phyloP scores from a whole-genome alignment of 331 rosid species.

The Stylosanthes scabra region DNA sequence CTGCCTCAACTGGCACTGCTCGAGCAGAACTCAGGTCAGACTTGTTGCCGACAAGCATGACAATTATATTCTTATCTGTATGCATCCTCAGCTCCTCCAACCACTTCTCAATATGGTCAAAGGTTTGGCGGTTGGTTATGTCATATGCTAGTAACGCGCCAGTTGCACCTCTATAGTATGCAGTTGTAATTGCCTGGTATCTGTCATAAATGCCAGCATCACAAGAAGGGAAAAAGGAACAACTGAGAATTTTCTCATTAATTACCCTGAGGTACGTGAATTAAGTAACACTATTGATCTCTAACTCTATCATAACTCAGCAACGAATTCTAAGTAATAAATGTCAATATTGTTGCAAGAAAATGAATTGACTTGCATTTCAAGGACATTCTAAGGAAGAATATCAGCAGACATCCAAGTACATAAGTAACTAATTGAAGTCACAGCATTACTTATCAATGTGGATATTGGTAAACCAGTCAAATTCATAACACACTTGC shows the following conservation, averaged over 20 bases:
- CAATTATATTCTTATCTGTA: constrained; percentile 74
- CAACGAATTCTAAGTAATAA: neutral
- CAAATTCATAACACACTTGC: neutral
- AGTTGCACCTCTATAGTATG: constrained; percentile 94
- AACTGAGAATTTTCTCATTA: neutral
- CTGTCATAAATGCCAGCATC: constrained; percentile 51
- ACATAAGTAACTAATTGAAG: constrained; percentile 16
- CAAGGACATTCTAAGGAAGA: neutral
- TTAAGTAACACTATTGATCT: neutral
- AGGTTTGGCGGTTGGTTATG: constrained; percentile 74
- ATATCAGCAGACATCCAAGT: constrained; percentile 2
- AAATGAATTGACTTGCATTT: constrained; percentile 24
- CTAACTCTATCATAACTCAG: neutral
- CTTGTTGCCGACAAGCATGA: constrained; percentile 96
- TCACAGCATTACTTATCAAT: neutral
- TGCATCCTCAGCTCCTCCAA: constrained; percentile 83
- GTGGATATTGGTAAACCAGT: neutral
- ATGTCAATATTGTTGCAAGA: constrained; percentile 23
- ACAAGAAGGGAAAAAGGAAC: neutral
- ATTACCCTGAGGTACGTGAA: neutral
- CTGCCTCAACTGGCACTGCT: constrained; percentile 75
- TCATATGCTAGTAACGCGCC: constrained; percentile 95
- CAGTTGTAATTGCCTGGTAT: constrained; percentile 96
- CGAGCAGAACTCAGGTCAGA: constrained; percentile 72
- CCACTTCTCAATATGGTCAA: constrained; percentile 83